Evolutionary conservation across 1,139 yeast genomes (phyloP), one percentile per base, ranked within the genome.

Genomic region (Taiozyma sp.): DNA sequence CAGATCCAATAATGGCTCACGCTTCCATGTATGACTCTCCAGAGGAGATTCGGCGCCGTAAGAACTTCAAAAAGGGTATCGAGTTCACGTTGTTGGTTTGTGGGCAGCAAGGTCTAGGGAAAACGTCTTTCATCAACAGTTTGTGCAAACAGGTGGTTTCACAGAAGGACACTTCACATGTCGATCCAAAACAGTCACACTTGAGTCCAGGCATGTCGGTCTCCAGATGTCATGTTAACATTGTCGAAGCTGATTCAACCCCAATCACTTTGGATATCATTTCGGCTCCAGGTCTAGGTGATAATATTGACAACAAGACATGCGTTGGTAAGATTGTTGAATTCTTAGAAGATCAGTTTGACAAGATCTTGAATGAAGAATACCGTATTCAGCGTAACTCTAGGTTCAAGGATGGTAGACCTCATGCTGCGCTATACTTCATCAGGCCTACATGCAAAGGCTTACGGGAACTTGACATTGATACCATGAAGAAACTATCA

Each of bases 381-480:
- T 68, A 78, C 44, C 76, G 83, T 57, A 80, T 84, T 46, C 72
- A 78, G 55, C 74, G 91, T 63, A 76, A 78, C 56, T 75, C 83
- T 13, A 71, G 73, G 50, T 71, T 73, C 52, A 73, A 71, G 51
- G 91, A 85, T 64, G 75, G 77, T 24, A 69, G 90, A 55, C 79
- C 85, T 44, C 91, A 85, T 65, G 84, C 76, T 24, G 79, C 84
- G 49, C 62, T 84, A 43, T 82, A 83, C 61, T 82, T 84, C 58
- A 70, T 85, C 43, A 74, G 78, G 51, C 80, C 88, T 22, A 81
- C 80, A 1, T 76, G 80, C 29, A 79, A 75, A 58, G 83, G 83
- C 23, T 63, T 78, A 39, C 66, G 75, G 48, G 78, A 75, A 66
- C 72, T 66, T 47, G 76, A 72, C 54, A 70, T 82, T 39, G 71